Evolutionary conservation across 768 basidiomycete species (phyloP).

Genomic region (Auricularia heimuer): DNA sequence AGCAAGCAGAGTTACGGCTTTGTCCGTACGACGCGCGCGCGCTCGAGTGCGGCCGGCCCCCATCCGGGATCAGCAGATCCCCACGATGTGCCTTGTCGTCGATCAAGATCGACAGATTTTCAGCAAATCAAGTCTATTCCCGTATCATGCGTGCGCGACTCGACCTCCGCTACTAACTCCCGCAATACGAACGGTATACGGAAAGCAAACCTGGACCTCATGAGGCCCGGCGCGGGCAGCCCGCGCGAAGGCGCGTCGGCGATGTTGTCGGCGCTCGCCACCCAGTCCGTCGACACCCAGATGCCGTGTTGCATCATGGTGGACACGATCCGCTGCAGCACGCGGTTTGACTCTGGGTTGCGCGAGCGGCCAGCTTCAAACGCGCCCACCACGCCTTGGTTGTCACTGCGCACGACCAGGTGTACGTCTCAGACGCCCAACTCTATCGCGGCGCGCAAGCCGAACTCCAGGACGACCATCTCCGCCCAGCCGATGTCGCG

Average conservation of each 20-base stretch:
- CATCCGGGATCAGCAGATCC: too few relatives aligned
- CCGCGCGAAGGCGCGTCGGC: constrained; percentile 25
- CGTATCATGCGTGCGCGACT: too few relatives aligned
- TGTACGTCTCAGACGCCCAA: not conserved
- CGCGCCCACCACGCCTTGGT: constrained; percentile 22
- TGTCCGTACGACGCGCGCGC: too few relatives aligned
- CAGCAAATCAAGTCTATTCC: too few relatives aligned
- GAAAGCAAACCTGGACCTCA: not conserved
- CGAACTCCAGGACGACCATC: constrained; percentile 35
- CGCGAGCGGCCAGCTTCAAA: constrained; percentile 22
- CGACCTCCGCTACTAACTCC: not conserved
- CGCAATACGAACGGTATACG: not conserved
- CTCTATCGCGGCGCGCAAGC: constrained; percentile 23
- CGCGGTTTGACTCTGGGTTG: constrained; percentile 18
- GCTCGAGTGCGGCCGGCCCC: too few relatives aligned
- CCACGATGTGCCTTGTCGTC: too few relatives aligned
- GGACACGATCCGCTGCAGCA: constrained; percentile 19
- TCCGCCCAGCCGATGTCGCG: constrained; percentile 35
- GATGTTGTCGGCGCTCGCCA: constrained; percentile 19
- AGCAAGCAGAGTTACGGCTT: not conserved
- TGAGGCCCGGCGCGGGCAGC: not conserved
- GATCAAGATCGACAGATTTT: too few relatives aligned
- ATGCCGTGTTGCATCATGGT: constrained; percentile 11
- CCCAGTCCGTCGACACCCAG: constrained; percentile 11
- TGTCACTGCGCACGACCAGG: constrained; percentile 25